Conservation (phyloP, 192 early-diverging fungal species). For the Mortierella claussenii region DNA sequence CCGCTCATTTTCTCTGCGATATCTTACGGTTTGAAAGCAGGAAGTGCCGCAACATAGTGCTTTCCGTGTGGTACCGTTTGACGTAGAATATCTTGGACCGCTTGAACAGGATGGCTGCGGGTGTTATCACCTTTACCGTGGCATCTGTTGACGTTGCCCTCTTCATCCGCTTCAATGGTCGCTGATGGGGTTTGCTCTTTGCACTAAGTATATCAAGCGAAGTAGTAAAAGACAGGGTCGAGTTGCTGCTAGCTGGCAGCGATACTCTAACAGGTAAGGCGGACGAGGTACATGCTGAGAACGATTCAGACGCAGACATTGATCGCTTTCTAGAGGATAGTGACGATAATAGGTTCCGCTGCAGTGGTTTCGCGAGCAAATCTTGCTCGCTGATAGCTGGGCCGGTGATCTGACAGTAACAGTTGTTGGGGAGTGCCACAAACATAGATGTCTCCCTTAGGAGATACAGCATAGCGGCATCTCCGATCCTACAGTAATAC, state of each 20-base stretch:
- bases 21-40: constrained; percentile 15
- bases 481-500: constrained; percentile 28
- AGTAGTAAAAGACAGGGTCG: not conserved
- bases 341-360: not conserved
- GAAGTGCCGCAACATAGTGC: constrained; percentile 20
- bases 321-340: constrained; percentile 21
- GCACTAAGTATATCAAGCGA: not conserved
- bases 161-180: not conserved
- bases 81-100: constrained; percentile 26
- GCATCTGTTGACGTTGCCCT: not conserved
- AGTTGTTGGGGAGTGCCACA: constrained; percentile 43
- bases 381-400: constrained; percentile 21
- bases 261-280: too few species aligned
- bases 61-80: constrained; percentile 12
- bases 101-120: constrained; percentile 19
- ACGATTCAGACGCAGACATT: not conserved
- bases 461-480: constrained; percentile 36
- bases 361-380: constrained; percentile 5
- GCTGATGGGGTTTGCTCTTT: not conserved
- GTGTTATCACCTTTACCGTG: not conserved
- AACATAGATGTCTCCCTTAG: constrained; percentile 47
- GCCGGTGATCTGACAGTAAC: constrained; percentile 55
- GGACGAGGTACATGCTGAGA: too few species aligned
- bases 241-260: not conserved
- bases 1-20: not conserved